Conservation (phyloP, 352 stramenopile species). For the Pythium aquatile region DNA sequence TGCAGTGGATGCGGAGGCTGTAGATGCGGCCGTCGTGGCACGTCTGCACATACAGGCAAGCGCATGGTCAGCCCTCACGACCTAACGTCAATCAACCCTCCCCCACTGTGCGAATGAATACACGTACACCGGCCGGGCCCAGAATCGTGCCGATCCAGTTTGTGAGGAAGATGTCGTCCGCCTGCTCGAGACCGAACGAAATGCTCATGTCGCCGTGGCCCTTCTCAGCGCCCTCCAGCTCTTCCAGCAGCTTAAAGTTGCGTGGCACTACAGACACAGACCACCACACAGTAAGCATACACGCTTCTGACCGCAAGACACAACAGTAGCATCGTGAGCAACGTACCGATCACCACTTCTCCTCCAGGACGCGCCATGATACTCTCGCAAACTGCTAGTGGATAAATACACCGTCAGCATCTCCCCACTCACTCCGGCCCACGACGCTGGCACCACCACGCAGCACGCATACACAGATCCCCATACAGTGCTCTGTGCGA, state of each 20-base stretch:
- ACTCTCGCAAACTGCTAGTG: background rate
- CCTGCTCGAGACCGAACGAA: slow-evolving; percentile 94
- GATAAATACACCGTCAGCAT: background rate
- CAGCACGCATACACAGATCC: background rate
- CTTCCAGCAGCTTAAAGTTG: slow-evolving; percentile 94
- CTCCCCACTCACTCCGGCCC: background rate
- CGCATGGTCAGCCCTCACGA: background rate
- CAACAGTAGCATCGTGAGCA: background rate
- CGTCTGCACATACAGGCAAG: slow-evolving; percentile 58
- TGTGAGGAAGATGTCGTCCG: slow-evolving; percentile 97
- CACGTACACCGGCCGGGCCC: slow-evolving; percentile 91
- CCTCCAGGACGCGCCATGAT: slow-evolving; percentile 74
- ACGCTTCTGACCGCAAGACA: background rate
- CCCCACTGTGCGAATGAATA: background rate
- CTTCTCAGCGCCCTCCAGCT: slow-evolving; percentile 92
- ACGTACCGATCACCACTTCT: slow-evolving; percentile 78
- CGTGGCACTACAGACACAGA: slow-evolving; percentile 59
- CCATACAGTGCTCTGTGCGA: background rate
- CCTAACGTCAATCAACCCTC: background rate
- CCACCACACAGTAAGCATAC: background rate
- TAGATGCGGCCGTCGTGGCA: slow-evolving; percentile 96
- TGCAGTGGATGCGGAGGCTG: slow-evolving; percentile 93
- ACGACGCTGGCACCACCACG: background rate
- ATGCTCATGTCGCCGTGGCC: slow-evolving; percentile 93
- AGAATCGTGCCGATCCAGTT: slow-evolving; percentile 99